Percentiles rank a stretch among this genome's conserved stretches.
phyloP scores from a whole-genome alignment of 192 early-diverging fungal genomes.

The Spizellomyces punctatus region DNA sequence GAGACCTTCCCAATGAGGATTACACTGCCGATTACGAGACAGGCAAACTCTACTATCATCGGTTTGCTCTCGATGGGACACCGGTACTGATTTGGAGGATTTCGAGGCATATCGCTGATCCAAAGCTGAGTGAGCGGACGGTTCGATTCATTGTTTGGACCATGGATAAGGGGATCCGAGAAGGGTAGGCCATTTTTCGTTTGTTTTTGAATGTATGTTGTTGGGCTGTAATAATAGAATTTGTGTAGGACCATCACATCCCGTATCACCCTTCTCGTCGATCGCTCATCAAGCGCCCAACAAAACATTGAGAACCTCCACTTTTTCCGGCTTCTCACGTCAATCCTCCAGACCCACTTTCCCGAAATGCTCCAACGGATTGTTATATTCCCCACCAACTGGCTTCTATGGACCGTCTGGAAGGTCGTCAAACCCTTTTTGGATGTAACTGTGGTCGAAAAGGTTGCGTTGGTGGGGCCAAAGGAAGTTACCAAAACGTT shows the following conservation, averaged over 20 bases:
- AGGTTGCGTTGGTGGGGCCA: conserved; percentile 12
- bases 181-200: background rate
- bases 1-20: conserved; percentile 19
- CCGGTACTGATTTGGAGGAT: conserved; percentile 34
- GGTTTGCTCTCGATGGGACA: conserved; percentile 7
- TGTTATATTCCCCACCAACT: conserved; percentile 34
- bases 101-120: conserved; percentile 24
- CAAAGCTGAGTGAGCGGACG: conserved; percentile 19
- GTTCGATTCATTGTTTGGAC: conserved; percentile 33
- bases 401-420: conserved; percentile 31
- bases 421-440: conserved; percentile 35
- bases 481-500: conserved; percentile 23
- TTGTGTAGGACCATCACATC: conserved; percentile 12
- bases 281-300: background rate
- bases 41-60: conserved; percentile 33
- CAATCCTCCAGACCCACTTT: conserved; percentile 24
- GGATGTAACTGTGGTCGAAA: conserved; percentile 23
- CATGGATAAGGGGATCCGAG: conserved; percentile 27
- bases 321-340: conserved; percentile 30
- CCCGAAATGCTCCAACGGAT: conserved; percentile 34
- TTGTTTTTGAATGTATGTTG: too few relatives aligned
- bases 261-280: conserved; percentile 18
- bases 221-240: background rate
- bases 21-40: conserved; percentile 26
- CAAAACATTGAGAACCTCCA: conserved; percentile 27